Base-by-base conservation (phyloP, 1,284 basidiomycete genomes). In the Irpex lacteus region DNA sequence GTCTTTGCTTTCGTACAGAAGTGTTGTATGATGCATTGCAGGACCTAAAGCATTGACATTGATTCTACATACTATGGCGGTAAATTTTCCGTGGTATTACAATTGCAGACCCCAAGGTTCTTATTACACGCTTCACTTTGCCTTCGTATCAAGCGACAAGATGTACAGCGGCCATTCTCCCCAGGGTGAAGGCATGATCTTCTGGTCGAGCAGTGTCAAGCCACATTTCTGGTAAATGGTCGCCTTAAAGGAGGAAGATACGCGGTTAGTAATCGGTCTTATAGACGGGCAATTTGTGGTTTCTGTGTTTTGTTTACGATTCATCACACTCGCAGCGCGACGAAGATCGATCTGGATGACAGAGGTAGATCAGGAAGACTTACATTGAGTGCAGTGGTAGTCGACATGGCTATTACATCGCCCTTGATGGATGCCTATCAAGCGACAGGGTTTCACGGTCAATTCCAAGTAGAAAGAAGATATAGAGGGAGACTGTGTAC, bases 111-210 rank as follows among this genome's bases (percentile, higher is more conserved):
- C 38, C 40, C 40, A 15, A 19, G 15, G 18, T 18, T n/a, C 18
- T 5, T 21, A 21, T n/a, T 19, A 8, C 50, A 9, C 50, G 50
- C n/a, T 19, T 52, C 50, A 52, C 19, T 52, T 52, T 18, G 50
- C 50, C 19, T 13, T 32, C 18, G 65, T 66, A 49, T 63, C 60
- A 11, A 66, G 54, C 11, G 65, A 61, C 36, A 71, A 63, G 11
- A 71, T 65, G 53, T 69, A 71, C 2, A 71, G 52, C 21, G 68
- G 67, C 66, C 68, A 71, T 3, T 69, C 65, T 15, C 68, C 66
- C 68, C 67, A 70, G 5, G 64, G 69, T 11, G 67, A 68, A 4
- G 65, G 64, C 65, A 71, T 68, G 11, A 50, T 64, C 44, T 62
- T 64, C 47, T 60, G 50, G 15, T 62, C 70, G 5, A 63, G 62